Evolutionary conservation across 2,329 filamentous ascomycete genomes (phyloP).

Genomic region (Coniochaeta pulveracea): DNA sequence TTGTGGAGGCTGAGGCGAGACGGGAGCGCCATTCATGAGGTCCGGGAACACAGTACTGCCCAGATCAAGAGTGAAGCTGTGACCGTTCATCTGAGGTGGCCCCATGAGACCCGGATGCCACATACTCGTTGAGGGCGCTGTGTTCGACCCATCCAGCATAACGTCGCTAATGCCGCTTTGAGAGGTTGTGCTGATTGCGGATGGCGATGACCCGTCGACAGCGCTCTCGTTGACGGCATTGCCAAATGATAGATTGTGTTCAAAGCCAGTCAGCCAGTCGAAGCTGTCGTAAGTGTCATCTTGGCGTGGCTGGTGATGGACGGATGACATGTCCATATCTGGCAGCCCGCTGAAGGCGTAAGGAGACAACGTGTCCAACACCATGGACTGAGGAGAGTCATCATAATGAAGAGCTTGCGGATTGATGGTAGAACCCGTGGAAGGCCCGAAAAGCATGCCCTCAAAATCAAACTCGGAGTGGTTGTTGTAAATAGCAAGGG

Average conservation of each 20-base stretch:
- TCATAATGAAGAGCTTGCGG: conserved; percentile 73
- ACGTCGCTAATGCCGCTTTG: conserved; percentile 86
- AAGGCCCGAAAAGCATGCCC: conserved; percentile 56
- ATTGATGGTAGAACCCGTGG: conserved; percentile 55
- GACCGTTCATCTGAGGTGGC: conserved; percentile 54
- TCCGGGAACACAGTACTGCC: conserved; percentile 67
- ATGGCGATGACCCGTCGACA: conserved; percentile 88
- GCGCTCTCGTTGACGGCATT: conserved; percentile 60
- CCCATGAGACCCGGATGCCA: conserved; percentile 62
- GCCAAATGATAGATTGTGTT: conserved; percentile 62
- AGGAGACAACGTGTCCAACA: conserved; percentile 49
- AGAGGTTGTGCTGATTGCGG: conserved; percentile 88
- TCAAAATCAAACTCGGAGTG: conserved; percentile 57
- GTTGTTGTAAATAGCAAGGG: conserved; percentile 49
- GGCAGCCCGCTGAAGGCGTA: conserved; percentile 37
- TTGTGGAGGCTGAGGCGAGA: conserved; percentile 65
- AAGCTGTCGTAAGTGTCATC: conserved; percentile 78
- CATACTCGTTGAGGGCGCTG: conserved; percentile 44
- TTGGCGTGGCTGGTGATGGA: conserved; percentile 45
- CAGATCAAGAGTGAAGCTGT: conserved; percentile 66
- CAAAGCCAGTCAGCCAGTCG: conserved; percentile 74
- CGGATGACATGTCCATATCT: conserved; percentile 40
- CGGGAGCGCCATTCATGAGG: conserved; percentile 57
- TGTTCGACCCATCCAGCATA: conserved; percentile 72
- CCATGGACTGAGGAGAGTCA: conserved; percentile 60